Evolutionary conservation across 352 stramenopile genomes (phyloP).

Genomic region (Pythium aristosporum): DNA sequence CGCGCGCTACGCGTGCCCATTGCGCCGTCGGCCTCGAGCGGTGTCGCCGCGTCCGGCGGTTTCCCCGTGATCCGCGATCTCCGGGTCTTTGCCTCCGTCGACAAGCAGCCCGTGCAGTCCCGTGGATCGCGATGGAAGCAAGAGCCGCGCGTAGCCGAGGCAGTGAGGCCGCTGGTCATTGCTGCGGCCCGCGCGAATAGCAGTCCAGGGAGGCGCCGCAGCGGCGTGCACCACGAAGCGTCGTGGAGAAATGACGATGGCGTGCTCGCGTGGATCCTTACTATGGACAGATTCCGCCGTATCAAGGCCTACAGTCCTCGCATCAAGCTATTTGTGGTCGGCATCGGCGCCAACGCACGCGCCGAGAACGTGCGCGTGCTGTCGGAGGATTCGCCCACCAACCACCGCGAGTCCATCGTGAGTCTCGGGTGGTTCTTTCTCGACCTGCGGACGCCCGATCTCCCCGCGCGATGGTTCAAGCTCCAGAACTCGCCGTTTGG

Average conservation of each 20-base stretch:
- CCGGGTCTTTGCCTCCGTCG: constrained; percentile 53
- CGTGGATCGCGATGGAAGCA: constrained; percentile 53
- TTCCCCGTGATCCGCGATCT: constrained; percentile 43
- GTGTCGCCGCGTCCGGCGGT: not conserved
- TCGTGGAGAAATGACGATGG: constrained; percentile 50
- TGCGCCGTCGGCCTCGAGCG: constrained; percentile 4
- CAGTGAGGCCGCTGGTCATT: constrained; percentile 2
- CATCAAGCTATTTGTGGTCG: constrained; percentile 75
- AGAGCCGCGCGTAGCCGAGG: constrained; percentile 25
- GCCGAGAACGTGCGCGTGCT: constrained; percentile 21
- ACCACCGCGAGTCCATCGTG: constrained; percentile 35
- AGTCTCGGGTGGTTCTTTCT: constrained; percentile 85
- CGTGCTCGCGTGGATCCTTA: constrained; percentile 56
- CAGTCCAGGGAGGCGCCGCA: constrained; percentile 15
- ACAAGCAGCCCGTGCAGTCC: constrained; percentile 54
- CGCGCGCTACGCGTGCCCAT: constrained; percentile 51
- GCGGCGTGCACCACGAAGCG: constrained; percentile 54
- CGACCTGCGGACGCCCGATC: constrained; percentile 72
- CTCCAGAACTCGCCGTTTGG: constrained; percentile 70
- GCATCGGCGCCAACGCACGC: constrained; percentile 35
- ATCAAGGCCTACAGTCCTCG: constrained; percentile 66
- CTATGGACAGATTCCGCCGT: constrained; percentile 55
- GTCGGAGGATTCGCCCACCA: constrained; percentile 21
- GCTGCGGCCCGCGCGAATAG: too few relatives aligned
- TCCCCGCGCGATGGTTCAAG: constrained; percentile 67